These are phyloP conservation scores for Yamadazyma dendronema DNA, from an alignment of 1,139 yeast species.

Conservation along the genomic window DNA sequence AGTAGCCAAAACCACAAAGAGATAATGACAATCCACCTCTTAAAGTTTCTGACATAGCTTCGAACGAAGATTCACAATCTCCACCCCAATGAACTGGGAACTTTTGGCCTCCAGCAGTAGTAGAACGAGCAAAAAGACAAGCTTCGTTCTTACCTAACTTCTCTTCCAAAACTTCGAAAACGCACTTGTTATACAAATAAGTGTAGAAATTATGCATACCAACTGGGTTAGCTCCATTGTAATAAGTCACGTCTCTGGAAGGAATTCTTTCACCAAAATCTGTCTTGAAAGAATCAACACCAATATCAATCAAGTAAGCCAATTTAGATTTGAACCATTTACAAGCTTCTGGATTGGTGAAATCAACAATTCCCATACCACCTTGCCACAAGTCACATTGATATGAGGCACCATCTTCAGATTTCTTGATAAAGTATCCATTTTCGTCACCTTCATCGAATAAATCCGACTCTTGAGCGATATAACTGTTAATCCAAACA, in stretches of 20 bases:
- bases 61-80: conserved; percentile 35
- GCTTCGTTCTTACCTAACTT: conserved; percentile 27
- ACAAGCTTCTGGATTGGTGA: conserved; percentile 33
- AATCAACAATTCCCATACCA: conserved; percentile 37
- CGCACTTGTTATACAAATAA: conserved; percentile 29
- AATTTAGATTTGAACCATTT: conserved; percentile 29
- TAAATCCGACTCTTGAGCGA: conserved; percentile 31
- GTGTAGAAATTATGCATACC: conserved; percentile 36
- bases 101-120: conserved; percentile 34
- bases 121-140: conserved; percentile 33
- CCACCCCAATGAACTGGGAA: conserved; percentile 43
- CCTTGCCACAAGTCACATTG: conserved; percentile 40
- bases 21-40: conserved; percentile 33
- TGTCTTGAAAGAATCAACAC: conserved; percentile 36
- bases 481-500: conserved; percentile 38
- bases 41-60: conserved; percentile 36
- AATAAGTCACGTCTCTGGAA: conserved; percentile 23
- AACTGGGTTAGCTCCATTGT: conserved; percentile 26
- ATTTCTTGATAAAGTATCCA: conserved; percentile 25
- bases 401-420: conserved; percentile 26
- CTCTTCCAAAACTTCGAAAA: conserved; percentile 28
- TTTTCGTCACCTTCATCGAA: conserved; percentile 27
- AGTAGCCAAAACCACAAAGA: conserved; percentile 32
- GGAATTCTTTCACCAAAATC: conserved; percentile 40
- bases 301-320: conserved; percentile 24